A percentile compares a stretch with the other conserved stretches of the same genome.
These are phyloP conservation scores for Zygosaccharomyces pseudobailii DNA, from an alignment of 1,139 yeast species.

Conservation along the genomic window DNA sequence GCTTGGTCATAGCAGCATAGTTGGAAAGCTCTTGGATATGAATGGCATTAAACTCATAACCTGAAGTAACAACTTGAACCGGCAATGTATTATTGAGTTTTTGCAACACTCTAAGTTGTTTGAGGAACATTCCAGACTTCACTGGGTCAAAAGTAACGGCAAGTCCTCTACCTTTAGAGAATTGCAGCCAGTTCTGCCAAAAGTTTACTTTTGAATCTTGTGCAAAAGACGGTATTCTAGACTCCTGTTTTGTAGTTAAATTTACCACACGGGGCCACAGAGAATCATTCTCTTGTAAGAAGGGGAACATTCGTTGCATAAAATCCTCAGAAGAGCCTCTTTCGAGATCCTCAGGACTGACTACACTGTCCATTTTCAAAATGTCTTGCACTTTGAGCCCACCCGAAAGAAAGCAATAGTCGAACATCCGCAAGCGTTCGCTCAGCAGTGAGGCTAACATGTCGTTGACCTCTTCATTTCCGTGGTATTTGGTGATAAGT, in stretches of 20 bases:
- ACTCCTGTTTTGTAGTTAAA: slow-evolving; percentile 10
- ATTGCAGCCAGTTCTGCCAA: slow-evolving; percentile 35
- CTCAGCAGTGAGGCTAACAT: slow-evolving; percentile 12
- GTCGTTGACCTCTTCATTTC: slow-evolving; percentile 14
- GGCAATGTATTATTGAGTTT: slow-evolving; percentile 46
- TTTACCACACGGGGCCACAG: slow-evolving; percentile 20
- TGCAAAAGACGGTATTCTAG: slow-evolving; percentile 7
- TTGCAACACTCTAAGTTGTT: slow-evolving; percentile 44
- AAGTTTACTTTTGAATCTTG: slow-evolving; percentile 18
- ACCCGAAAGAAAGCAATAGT: slow-evolving; percentile 20
- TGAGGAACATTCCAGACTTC: slow-evolving; percentile 44
- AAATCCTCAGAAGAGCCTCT: slow-evolving; percentile 10
- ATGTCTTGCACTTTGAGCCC: slow-evolving; percentile 8
- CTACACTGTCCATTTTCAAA: slow-evolving; percentile 5
- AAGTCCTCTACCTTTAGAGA: slow-evolving; percentile 43
- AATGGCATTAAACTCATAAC: slow-evolving; percentile 20
- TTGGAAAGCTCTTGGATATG: slow-evolving; percentile 12
- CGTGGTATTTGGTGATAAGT: slow-evolving; percentile 8
- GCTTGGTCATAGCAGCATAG: slow-evolving; percentile 27
- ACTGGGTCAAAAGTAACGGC: slow-evolving; percentile 46
- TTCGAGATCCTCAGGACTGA: not conserved
- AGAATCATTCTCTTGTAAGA: slow-evolving; percentile 10
- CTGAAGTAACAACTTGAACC: slow-evolving; percentile 50
- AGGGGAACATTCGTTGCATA: slow-evolving; percentile 21
- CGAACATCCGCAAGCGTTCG: slow-evolving; percentile 22